These are phyloP conservation scores for Candida stauntonica DNA, from an alignment of 805 yeast species.

Conservation along the genomic window DNA sequence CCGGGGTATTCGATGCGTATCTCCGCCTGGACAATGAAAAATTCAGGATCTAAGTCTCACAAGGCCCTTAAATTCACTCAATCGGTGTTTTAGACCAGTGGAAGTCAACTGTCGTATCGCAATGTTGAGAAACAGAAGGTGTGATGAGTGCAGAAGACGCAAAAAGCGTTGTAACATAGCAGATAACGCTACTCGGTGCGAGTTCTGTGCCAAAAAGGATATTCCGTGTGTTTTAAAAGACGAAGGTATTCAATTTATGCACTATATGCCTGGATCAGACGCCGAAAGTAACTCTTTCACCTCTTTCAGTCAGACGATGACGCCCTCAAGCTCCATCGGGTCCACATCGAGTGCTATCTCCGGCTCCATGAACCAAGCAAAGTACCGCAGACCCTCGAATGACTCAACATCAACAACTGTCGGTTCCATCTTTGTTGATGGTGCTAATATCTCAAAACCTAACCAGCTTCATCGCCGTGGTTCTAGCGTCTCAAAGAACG, in stretches of 20 bases:
- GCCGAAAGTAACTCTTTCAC: not conserved
- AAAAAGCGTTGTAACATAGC: slow-evolving; percentile 11
- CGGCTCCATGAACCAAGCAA: too few species aligned
- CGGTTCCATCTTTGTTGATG: slow-evolving; percentile 6
- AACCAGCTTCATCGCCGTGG: not conserved
- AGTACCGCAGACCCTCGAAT: not conserved
- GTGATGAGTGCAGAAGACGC: slow-evolving; percentile 16
- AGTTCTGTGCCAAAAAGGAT: slow-evolving; percentile 11
- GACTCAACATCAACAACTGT: not conserved
- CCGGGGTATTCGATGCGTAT: too few species aligned
- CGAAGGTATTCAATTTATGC: slow-evolving; percentile 10
- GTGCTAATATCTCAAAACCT: slow-evolving; percentile 1
- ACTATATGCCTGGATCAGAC: slow-evolving; percentile 4
- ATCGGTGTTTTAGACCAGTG: not conserved
- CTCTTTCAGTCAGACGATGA: not conserved
- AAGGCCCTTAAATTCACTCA: too few species aligned
- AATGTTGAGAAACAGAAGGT: slow-evolving; percentile 9
- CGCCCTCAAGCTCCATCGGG: not conserved
- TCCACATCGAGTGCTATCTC: too few species aligned
- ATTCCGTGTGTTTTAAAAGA: slow-evolving; percentile 11
- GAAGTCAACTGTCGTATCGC: not conserved
- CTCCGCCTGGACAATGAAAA: too few species aligned
- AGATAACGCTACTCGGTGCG: slow-evolving; percentile 3
- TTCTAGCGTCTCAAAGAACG: not conserved
- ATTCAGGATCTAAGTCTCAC: too few species aligned